Evolutionary conservation across 768 basidiomycete genomes (phyloP).

Genomic region (Myochromella boudieri): DNA sequence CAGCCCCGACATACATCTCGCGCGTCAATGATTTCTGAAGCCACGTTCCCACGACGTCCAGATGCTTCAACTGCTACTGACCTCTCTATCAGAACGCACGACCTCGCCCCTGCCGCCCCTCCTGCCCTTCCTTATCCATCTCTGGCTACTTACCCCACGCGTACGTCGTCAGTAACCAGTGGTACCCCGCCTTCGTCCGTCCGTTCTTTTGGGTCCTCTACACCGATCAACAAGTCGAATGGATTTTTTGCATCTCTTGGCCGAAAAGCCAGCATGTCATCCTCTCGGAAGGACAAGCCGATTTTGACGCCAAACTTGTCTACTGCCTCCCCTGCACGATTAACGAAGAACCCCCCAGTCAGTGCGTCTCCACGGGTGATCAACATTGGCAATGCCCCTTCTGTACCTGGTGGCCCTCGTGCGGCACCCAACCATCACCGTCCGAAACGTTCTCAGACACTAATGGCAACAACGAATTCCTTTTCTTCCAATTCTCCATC

Average conservation of each 20-base stretch:
- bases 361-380: slow-evolving; percentile 27
- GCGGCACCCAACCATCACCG: slow-evolving; percentile 59
- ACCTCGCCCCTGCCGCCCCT: slow-evolving; percentile 53
- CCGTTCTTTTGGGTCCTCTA: slow-evolving; percentile 45
- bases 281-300: slow-evolving; percentile 23
- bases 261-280: slow-evolving; percentile 57
- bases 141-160: slow-evolving; percentile 41
- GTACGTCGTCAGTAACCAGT: slow-evolving; percentile 31
- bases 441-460: slow-evolving; percentile 66
- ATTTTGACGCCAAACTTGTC: slow-evolving; percentile 16
- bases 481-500: slow-evolving; percentile 24
- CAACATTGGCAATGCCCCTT: slow-evolving; percentile 40
- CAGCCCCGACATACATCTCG: slow-evolving; percentile 69
- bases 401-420: slow-evolving; percentile 74
- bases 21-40: slow-evolving; percentile 71
- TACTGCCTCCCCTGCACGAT: slow-evolving; percentile 24
- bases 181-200: slow-evolving; percentile 48
- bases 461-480: slow-evolving; percentile 40
- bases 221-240: slow-evolving; percentile 38
- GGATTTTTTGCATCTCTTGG: slow-evolving; percentile 77
- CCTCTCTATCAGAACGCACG: slow-evolving; percentile 47
- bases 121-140: slow-evolving; percentile 76
- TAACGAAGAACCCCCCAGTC: slow-evolving; percentile 21
- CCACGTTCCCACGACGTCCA: slow-evolving; percentile 76
- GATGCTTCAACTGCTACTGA: slow-evolving; percentile 81